Evolutionary conservation across 495 filamentous ascomycete species (phyloP), one percentile per base, ranked within the genome.

Genomic region (Tetracladium setigerum): DNA sequence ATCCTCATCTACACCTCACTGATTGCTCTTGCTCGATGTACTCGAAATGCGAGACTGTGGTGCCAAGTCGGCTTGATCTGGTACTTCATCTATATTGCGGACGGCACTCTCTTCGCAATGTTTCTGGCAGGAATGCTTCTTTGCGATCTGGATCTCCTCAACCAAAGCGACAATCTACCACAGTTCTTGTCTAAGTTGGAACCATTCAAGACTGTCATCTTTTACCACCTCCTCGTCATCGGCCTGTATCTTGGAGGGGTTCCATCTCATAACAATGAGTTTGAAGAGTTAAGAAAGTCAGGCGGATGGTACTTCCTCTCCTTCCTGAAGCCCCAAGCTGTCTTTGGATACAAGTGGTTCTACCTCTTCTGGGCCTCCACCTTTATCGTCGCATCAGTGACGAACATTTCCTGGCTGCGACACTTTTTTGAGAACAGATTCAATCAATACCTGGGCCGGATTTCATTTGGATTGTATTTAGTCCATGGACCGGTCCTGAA

Each of bases 1-100:
- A 76, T 86, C 53, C 66, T 82, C 40, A 64, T 86, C 5, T 86
- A 84, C 59, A 57, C 83, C 30, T 66, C 70, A 1, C 67, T 78
- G 18, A 49, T 83, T 2, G 81, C 69, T 5, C 67, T 79, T n/a
- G 72, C 75, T 9, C 67, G 76, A 30, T 58, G 76, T 7, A 62
- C 57, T 17, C 51, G 71, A 13, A 47, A 60, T 5, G 55, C 77
- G 6, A 67, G 78, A 2, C 62, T 79, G 49, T 54, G 55, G 2
- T 52, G 69, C 5, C 68, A 76, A 22, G 52, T 68, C 4, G 56
- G 52, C 4, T 50, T 80, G 12, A 68, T 76, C 16, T 65, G 64
- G 58, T 83, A 79, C 62, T 78, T 72, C 49, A 70, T 81, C 56
- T 74, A 70, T 53, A 63, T 72, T 36, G 68, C 59, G 32, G 73